Percentiles rank a stretch among this genome's conserved stretches.
Conservation (phyloP, 2,329 filamentous ascomycete genomes). For the Cordyceps tenuipes region DNA sequence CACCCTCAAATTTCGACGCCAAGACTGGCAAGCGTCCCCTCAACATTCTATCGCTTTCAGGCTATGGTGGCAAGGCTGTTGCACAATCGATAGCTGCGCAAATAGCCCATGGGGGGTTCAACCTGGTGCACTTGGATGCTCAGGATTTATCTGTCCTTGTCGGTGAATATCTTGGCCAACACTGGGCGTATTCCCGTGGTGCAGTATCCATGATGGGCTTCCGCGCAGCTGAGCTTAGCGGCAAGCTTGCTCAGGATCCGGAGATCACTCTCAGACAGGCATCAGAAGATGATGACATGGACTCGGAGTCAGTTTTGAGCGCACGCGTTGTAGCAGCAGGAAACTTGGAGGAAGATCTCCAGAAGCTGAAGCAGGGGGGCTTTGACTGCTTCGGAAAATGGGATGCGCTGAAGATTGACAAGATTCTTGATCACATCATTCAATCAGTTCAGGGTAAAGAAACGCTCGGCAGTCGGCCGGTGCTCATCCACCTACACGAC, state of each 20-base stretch:
- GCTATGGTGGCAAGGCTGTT: conserved; percentile 30
- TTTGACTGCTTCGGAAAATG: conserved; percentile 38
- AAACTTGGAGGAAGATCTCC: conserved; percentile 34
- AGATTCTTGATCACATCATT: conserved; percentile 49
- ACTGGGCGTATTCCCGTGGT: conserved; percentile 39
- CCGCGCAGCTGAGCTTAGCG: conserved; percentile 45
- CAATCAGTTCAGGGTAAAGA: conserved; percentile 34
- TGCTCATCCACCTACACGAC: conserved; percentile 74
- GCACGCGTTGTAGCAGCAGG: conserved; percentile 20
- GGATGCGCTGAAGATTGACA: conserved; percentile 53
- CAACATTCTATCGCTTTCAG: conserved; percentile 29
- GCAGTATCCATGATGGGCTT: conserved; percentile 48
- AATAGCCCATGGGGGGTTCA: conserved; percentile 52
- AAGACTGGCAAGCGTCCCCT: conserved; percentile 30
- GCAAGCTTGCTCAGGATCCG: conserved; percentile 41
- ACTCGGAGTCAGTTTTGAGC: conserved; percentile 24
- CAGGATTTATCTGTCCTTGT: conserved; percentile 62
- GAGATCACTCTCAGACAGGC: conserved; percentile 24
- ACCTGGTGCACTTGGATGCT: conserved; percentile 60
- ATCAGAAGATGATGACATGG: conserved; percentile 28
- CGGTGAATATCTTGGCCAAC: conserved; percentile 61
- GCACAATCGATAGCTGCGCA: conserved; percentile 49
- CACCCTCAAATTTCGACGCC: conserved; percentile 24
- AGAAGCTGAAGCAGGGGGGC: conserved; percentile 32
- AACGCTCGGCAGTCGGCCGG: conserved; percentile 30